Conservation (phyloP, 495 filamentous ascomycete genomes). For the Xylaria castorea region DNA sequence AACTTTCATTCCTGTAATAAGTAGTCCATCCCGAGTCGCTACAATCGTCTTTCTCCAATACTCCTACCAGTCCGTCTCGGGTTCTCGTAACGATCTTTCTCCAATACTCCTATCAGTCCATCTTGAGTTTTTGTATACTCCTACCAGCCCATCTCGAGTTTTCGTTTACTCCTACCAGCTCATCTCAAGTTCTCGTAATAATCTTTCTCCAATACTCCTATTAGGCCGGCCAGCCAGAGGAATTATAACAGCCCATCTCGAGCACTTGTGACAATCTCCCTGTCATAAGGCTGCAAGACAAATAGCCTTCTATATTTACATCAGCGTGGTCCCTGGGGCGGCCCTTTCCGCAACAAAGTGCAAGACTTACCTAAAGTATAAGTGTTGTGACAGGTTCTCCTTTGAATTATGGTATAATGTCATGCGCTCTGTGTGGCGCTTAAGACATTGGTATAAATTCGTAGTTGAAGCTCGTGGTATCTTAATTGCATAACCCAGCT, state of each 20-base stretch:
- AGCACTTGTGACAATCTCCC: neutral
- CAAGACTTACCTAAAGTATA: neutral
- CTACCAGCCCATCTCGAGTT: neutral
- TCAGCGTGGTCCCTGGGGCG: neutral
- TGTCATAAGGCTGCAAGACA: neutral
- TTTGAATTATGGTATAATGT: neutral
- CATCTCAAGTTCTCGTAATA: neutral
- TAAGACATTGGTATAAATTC: neutral
- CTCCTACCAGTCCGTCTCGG: neutral
- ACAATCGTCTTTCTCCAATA: too few relatives aligned
- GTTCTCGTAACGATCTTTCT: neutral
- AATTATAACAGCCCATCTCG: neutral
- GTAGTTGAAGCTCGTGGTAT: neutral
- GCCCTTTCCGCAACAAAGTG: neutral
- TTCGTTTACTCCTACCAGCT: too few relatives aligned
- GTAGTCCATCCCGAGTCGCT: too few relatives aligned
- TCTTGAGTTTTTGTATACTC: neutral
- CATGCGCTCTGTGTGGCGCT: neutral
- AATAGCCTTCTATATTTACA: neutral
- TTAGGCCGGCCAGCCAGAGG: too few relatives aligned
- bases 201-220: neutral
- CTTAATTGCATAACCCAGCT: neutral
- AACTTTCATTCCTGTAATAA: too few relatives aligned
- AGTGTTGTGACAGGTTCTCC: neutral
- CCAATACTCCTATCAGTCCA: neutral